Evolutionary conservation across 768 basidiomycete genomes (phyloP), one percentile per base, ranked within the genome.

Genomic region (Termitomyces sp.): DNA sequence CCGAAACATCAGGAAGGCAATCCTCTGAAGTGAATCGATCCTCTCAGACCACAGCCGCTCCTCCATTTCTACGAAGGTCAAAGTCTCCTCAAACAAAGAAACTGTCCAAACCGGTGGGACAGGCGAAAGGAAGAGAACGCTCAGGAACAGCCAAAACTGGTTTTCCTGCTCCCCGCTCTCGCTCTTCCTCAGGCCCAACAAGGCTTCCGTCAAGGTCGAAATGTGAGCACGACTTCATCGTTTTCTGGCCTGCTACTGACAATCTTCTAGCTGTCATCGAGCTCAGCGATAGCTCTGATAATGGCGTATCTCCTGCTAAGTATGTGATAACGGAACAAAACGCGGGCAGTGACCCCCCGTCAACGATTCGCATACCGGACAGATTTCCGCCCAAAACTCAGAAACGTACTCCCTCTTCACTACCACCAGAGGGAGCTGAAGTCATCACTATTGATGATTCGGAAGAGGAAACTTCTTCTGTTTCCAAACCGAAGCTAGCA

Each of bases 211-310:
- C 51, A 25, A 54, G 42, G 29, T 17, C 10, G 25, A 37, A 15
- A 37, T 15, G 56, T 57, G 15, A 57, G 47, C 20, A 38, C 32
- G 20, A 42, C 10, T 17, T 15, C n/a, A 43, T 32, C 32, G 1
- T n/a, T 20, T n/a, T 20, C 42, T 3, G 15, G 42, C 42, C n/a
- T 32, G 31, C n/a, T 43, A 32, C 11, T 17, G 42, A 56, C 11
- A 29, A 34, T 43, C 31, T 43, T 56, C 6, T n/a, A 56, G 55
- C 31, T 20, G 46, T 61, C 20, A 65, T 66, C 15, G 63, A 65
- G 34, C n/a, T 66, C 43, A 57, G 48, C 25, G 59, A 59, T n/a
- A 59, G 60, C 32, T 45, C 46, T 48, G 59, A 56, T 42, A 37
- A 36, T 25, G 37, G 29, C 7, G 40, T 40, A 14, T 42, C 40